Conservation (phyloP, 169 alveolate species). For the Cryptosporidium meleagridis region DNA sequence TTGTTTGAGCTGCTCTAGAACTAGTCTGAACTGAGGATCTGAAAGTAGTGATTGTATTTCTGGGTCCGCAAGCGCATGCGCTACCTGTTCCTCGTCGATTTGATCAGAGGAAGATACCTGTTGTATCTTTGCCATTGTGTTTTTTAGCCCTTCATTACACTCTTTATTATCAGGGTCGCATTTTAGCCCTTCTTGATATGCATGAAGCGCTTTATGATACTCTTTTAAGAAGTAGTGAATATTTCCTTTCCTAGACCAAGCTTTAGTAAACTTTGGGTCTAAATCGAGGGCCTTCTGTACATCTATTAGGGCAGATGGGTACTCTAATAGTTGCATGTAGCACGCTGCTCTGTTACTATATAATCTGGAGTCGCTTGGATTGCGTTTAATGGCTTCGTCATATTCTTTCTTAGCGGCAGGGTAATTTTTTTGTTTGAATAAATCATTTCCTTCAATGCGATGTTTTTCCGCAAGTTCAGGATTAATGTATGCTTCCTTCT, state of each 20-base stretch:
- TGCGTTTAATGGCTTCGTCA: constrained; percentile 96
- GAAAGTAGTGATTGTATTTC: constrained; percentile 95
- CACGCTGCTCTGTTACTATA: constrained; percentile 98
- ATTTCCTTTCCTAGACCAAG: constrained; percentile 95
- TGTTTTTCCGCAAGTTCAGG: constrained; percentile 95
- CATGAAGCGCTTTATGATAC: constrained; percentile 95
- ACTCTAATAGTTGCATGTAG: constrained; percentile 93
- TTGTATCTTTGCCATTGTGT: constrained; percentile 87
- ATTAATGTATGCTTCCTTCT: constrained; percentile 92
- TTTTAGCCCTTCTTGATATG: constrained; percentile 94
- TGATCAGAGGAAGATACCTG: constrained; percentile 86
- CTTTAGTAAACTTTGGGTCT: constrained; percentile 96
- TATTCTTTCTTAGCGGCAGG: constrained; percentile 97
- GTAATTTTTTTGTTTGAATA: constrained; percentile 92
- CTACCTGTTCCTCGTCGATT: constrained; percentile 90
- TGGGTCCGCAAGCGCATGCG: constrained; percentile 96
- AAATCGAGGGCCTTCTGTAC: constrained; percentile 93
- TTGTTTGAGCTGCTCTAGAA: constrained; percentile 87
- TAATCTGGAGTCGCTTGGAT: constrained; percentile 95
- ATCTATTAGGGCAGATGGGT: constrained; percentile 94
- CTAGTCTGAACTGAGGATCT: constrained; percentile 94
- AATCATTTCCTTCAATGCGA: constrained; percentile 87
- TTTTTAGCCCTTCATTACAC: constrained; percentile 84
- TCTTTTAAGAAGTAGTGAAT: constrained; percentile 95
- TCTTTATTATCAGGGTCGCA: constrained; percentile 93